phyloP scores from a whole-genome alignment of 441 rosid species.

The Euphorbia corollata region DNA sequence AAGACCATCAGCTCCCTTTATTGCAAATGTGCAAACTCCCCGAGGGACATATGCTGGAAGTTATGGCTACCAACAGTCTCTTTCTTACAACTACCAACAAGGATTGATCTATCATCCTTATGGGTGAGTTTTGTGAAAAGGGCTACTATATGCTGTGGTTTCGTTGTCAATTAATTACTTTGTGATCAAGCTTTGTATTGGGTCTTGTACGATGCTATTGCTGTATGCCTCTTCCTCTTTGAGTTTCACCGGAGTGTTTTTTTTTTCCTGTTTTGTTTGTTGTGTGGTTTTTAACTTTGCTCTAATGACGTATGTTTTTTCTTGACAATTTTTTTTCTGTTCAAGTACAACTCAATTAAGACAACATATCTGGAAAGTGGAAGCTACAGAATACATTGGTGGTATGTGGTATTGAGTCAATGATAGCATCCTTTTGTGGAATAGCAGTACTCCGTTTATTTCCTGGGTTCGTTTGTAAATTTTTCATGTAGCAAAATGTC shows the following conservation, averaged over 20 bases:
- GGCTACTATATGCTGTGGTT: constrained; percentile 4
- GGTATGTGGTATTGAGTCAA: background rate
- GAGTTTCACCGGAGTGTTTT: background rate
- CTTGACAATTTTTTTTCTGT: no score
- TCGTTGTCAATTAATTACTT: background rate
- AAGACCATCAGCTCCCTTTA: constrained; percentile 53
- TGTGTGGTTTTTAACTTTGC: no score
- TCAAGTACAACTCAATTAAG: background rate
- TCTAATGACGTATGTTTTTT: no score
- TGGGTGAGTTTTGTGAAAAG: constrained; percentile 51
- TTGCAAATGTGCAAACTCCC: constrained; percentile 47
- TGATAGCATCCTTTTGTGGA: background rate
- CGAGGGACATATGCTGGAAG: constrained; percentile 62
- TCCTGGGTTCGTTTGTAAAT: background rate
- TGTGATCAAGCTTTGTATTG: background rate
- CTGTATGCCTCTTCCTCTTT: background rate
- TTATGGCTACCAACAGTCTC: constrained; percentile 63
- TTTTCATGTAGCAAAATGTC: background rate
- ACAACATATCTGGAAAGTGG: background rate
- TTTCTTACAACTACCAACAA: constrained; percentile 67
- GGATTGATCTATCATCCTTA: constrained; percentile 71
- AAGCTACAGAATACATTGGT: background rate
- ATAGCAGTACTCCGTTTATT: background rate
- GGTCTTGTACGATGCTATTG: background rate
- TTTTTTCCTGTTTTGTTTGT: no score